Evolutionary conservation across 2,329 filamentous ascomycete genomes (phyloP).

Genomic region (Colletotrichum navitas): DNA sequence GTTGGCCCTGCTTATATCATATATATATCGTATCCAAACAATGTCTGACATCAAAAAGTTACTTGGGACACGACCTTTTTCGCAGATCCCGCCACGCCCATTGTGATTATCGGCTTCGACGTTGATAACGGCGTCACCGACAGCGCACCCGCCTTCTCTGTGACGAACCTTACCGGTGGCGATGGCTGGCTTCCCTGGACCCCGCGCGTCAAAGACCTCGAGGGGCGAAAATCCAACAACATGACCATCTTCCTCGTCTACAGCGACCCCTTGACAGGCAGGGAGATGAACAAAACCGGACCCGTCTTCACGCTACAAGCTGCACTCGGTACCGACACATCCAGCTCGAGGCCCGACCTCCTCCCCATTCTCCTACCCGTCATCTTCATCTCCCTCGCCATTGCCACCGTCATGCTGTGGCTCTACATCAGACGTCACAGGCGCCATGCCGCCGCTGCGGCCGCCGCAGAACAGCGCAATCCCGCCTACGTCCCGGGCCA

Average conservation of each 20-base stretch:
- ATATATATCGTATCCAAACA: neutral
- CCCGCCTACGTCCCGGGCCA: constrained; percentile 1
- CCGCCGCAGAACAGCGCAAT: neutral
- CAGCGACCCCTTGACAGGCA: constrained; percentile 40
- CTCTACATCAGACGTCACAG: constrained; percentile 46
- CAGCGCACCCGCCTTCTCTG: constrained; percentile 41
- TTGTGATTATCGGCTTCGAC: constrained; percentile 43
- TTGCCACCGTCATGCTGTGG: constrained; percentile 44
- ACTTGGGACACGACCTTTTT: constrained; percentile 51
- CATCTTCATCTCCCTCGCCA: constrained; percentile 46
- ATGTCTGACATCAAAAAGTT: constrained; percentile 44
- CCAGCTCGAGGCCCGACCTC: constrained; percentile 34
- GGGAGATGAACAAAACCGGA: constrained; percentile 42
- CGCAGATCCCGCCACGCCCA: constrained; percentile 39
- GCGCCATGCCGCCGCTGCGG: constrained; percentile 40
- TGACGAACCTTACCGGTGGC: constrained; percentile 43
- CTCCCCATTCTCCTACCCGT: constrained; percentile 49
- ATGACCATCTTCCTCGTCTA: constrained; percentile 45
- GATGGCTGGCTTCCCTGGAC: constrained; percentile 49
- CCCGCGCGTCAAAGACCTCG: constrained; percentile 45
- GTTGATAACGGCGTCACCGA: constrained; percentile 36
- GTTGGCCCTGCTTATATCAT: neutral
- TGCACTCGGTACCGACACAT: neutral
- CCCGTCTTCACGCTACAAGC: constrained; percentile 46
- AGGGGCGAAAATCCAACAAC: constrained; percentile 37